Base-by-base conservation (phyloP, 352 stramenopile genomes). In the Discostella stelligera region DNA sequence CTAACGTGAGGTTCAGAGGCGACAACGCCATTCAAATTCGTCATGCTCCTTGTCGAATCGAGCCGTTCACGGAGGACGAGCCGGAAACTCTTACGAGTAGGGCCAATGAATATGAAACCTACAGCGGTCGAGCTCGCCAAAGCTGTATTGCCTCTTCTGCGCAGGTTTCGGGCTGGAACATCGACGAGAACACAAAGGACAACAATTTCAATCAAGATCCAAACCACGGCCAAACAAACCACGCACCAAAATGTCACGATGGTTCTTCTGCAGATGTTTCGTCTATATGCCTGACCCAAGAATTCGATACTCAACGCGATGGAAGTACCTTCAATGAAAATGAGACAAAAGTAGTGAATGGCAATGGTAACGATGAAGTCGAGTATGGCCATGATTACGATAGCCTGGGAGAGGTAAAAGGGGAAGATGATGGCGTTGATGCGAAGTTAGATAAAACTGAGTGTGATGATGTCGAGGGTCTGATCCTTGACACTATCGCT, bases 231-330 rank as follows among this genome's bases (percentile, higher is more conserved):
- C 27, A 14, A 20, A 30, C 37, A 16, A 66, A 53, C 21, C 16
- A 3, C 18, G 20, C 55, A 25, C 5, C 55, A 25, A 39, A 58
- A 20, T 49, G 55, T 56, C 52, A 49, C 44, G 54, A 75, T 69
- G 44, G n/a, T 21, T 67, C 63, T 64, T 78, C 61, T 14, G 23
- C 44, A 58, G 71, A 74, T 39, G 62, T 27, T 61, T 79, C 71
- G 18, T 63, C 71, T 6, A 66, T 69, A 39, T 77, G 66, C 49
- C 50, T 74, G 3, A 77, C 67, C 7, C 74, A 82, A 58, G 74
- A 82, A 61, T 74, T 76, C 54, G 59, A 44, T 13, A 44, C 37
- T 8, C 4, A 44, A 8, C 37, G 37, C 37, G 37, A 44, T 3
- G 37, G 37, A 44, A 44, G 37, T 44, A 44, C 37, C 37, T 1